Conservation (phyloP, 2,329 filamentous ascomycete species). For the Aureobasidium mangrovei region DNA sequence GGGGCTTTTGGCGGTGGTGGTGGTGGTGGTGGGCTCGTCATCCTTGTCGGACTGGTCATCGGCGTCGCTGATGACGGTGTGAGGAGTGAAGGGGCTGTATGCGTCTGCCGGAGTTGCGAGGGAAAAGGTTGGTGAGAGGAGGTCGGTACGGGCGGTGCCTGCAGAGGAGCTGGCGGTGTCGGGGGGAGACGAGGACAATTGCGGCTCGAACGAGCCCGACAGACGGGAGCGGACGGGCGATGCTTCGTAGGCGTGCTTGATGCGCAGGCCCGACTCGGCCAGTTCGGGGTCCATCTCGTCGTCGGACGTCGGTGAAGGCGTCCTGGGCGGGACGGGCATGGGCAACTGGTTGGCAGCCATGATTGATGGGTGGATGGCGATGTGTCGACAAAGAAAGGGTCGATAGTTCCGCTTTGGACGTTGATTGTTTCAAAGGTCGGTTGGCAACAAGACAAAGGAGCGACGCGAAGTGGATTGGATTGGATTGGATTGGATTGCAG, state of each 20-base stretch:
- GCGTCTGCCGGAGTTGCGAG: slow-evolving; percentile 16
- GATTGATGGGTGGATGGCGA: slow-evolving; percentile 16
- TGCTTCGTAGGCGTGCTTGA: slow-evolving; percentile 18
- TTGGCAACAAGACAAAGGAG: slow-evolving; percentile 1
- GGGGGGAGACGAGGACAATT: slow-evolving; percentile 9
- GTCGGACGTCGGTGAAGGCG: slow-evolving; percentile 54
- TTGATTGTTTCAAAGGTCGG: not conserved
- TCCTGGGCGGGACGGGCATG: slow-evolving; percentile 52
- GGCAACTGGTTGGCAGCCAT: slow-evolving; percentile 52
- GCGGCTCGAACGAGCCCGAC: slow-evolving; percentile 11
- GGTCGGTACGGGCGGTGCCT: slow-evolving; percentile 11
- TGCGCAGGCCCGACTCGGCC: slow-evolving; percentile 16
- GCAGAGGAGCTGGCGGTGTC: slow-evolving; percentile 2
- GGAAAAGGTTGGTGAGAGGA: slow-evolving; percentile 17
- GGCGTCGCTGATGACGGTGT: slow-evolving; percentile 24
- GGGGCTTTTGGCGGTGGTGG: slow-evolving; percentile 47
- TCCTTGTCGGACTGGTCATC: slow-evolving; percentile 20
- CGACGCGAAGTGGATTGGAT: not conserved
- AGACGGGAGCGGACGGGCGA: slow-evolving; percentile 13
- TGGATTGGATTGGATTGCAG: not conserved
- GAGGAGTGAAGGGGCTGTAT: slow-evolving; percentile 27
- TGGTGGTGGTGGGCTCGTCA: slow-evolving; percentile 16
- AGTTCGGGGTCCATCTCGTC: slow-evolving; percentile 32
- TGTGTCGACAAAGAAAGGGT: not conserved
- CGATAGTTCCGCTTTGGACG: not conserved